Conservation (phyloP, 805 yeast genomes). For the Candida maris region DNA sequence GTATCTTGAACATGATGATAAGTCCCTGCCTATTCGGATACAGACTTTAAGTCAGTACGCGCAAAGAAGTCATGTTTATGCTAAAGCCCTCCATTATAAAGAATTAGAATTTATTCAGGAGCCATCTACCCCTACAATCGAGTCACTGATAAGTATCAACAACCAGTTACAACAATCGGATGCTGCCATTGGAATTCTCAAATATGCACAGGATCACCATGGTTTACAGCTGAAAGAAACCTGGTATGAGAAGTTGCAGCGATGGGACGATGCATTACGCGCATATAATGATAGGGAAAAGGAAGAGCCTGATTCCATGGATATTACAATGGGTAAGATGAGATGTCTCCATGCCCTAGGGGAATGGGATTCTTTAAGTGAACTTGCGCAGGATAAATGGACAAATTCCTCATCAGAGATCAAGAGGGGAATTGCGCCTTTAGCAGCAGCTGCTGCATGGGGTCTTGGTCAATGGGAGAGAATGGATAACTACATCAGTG, state of each 20-base stretch:
- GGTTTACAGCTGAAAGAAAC: conserved; percentile 90
- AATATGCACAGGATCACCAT: conserved; percentile 90
- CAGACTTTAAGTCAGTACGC: conserved; percentile 89
- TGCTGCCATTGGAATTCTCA: conserved; percentile 95
- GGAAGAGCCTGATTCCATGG: conserved; percentile 66
- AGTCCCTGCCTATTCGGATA: conserved; percentile 87
- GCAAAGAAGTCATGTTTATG: conserved; percentile 94
- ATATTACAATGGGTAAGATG: conserved; percentile 96
- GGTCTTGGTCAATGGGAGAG: conserved; percentile 96
- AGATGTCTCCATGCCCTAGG: conserved; percentile 97
- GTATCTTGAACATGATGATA: conserved; percentile 96
- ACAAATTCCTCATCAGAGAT: conserved; percentile 63
- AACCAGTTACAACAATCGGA: conserved; percentile 95
- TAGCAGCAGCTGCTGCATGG: conserved; percentile 99
- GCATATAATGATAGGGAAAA: conserved; percentile 82
- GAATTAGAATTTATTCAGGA: conserved; percentile 93
- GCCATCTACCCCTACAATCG: conserved; percentile 88
- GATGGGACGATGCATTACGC: conserved; percentile 96
- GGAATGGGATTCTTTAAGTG: conserved; percentile 92
- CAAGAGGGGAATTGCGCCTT: conserved; percentile 83
- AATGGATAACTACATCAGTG: conserved; percentile 86
- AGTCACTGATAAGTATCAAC: conserved; percentile 85
- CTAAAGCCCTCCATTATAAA: conserved; percentile 93
- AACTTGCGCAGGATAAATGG: conserved; percentile 87
- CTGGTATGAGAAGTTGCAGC: conserved; percentile 93